Conservation (phyloP, 768 basidiomycete species). For the Hortiboletus flavorubellus region DNA sequence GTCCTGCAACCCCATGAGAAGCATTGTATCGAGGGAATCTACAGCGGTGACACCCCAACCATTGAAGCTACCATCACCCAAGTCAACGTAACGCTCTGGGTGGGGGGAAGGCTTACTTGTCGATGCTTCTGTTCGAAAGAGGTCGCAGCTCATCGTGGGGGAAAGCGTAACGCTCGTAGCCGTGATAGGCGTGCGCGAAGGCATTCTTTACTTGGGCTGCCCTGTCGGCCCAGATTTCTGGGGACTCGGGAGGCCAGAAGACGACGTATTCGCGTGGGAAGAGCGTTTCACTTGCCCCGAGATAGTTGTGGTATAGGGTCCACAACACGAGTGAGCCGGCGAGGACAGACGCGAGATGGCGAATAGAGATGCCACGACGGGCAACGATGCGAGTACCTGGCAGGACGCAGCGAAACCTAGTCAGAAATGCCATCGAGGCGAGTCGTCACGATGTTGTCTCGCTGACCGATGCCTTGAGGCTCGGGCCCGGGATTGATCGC, state of each 20-base stretch:
- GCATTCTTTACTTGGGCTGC: constrained; percentile 58
- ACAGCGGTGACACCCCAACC: constrained; percentile 77
- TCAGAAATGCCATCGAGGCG: constrained; percentile 7
- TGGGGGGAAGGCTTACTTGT: constrained; percentile 44
- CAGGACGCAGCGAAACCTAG: neutral
- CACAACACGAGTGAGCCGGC: constrained; percentile 15
- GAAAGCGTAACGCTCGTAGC: constrained; percentile 58
- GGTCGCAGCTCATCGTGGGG: constrained; percentile 65
- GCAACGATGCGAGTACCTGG: neutral
- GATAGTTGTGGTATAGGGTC: constrained; percentile 17
- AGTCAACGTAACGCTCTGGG: neutral
- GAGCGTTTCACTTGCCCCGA: neutral
- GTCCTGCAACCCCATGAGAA: constrained; percentile 70
- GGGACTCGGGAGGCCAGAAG: constrained; percentile 26
- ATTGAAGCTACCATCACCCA: constrained; percentile 55
- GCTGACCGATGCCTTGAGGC: too few relatives aligned
- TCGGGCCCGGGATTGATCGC: too few relatives aligned
- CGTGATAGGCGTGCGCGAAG: constrained; percentile 65
- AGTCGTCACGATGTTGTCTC: too few relatives aligned
- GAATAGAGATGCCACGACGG: constrained; percentile 21
- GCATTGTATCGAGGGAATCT: constrained; percentile 84
- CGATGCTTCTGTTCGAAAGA: constrained; percentile 40
- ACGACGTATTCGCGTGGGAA: constrained; percentile 14
- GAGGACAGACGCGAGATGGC: constrained; percentile 21
- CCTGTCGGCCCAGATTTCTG: constrained; percentile 46